Base-by-base conservation (phyloP, 768 basidiomycete genomes). In the Naematelia aurantialba region DNA sequence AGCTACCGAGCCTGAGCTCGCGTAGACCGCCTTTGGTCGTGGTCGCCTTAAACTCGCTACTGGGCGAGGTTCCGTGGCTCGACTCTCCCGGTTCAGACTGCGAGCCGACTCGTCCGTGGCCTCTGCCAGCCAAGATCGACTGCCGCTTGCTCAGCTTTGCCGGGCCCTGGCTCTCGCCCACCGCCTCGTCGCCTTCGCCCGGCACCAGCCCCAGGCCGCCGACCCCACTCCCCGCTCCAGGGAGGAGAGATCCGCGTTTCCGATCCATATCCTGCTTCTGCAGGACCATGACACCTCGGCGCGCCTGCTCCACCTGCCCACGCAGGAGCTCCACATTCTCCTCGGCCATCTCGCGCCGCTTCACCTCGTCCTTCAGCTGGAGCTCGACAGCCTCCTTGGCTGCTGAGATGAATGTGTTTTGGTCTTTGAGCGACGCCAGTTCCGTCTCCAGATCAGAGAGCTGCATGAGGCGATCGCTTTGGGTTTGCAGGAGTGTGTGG, bases 261-360 rank as follows among this genome's bases (percentile, higher is more conserved):
- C 69, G 42, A 19, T 73, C 72, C 48, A 65, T 64, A 39, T 76
- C 75, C 55, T 76, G 73, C 45, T 71, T 72, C 50, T 75, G 72
- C 45, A 76, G 45, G 8, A 50, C 59, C 60, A 67, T 68, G 17
- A 76, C 68, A 2, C 72, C 73, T 56, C 70, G 55, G 31, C 75
- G 42, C 25, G 75, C 75, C 29, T 64, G 60, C 31, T 76, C 75
- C n/a, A 76, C 66, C 47, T 71, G 71, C 25, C 72, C 67, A 21
- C 72, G 45, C 24, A 50, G 24, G 19, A 5, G 14, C 52, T 74
- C 73, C 2, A 75, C 72, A 30, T 58, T 67, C 59, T 76, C 75
- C 50, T 76, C 75, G 0, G 75, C 75, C 10, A 62, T 61, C 54
- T 76, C 75, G 5, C 75, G 53, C 53, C 63, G 65, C 25, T 49